Percentiles rank a stretch among this genome's conserved stretches.
Evolutionary conservation across 257 asterid species (phyloP).

Genomic region (Solanum raphanifolium): DNA sequence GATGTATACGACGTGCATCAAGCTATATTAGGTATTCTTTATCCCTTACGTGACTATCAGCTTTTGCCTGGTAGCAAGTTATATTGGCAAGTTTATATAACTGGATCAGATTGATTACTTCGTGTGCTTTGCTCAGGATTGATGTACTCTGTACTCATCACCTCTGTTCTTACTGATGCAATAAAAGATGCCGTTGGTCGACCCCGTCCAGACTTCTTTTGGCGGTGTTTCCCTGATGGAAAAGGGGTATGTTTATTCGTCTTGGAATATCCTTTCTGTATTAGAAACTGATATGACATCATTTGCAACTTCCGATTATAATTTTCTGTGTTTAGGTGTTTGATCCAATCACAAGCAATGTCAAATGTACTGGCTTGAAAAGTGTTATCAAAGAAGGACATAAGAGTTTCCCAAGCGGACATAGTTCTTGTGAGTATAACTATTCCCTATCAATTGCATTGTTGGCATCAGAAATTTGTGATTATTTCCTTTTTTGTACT

Average conservation of each 20-base stretch:
- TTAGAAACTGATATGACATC: background rate
- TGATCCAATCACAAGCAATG: constrained; percentile 68
- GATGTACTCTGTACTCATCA: constrained; percentile 66
- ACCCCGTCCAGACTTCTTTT: constrained; percentile 95
- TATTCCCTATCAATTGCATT: background rate
- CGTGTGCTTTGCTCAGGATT: constrained; percentile 44
- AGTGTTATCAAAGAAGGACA: constrained; percentile 82
- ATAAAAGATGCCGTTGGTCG: constrained; percentile 98
- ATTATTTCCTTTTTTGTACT: background rate
- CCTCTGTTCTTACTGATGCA: constrained; percentile 82
- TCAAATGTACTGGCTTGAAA: constrained; percentile 67
- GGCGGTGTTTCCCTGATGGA: constrained; percentile 99
- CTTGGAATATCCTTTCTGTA: background rate
- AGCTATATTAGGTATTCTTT: constrained; percentile 63
- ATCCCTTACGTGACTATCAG: background rate
- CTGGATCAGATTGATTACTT: background rate
- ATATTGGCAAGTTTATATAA: background rate
- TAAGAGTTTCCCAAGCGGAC: constrained; percentile 95
- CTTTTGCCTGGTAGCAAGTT: background rate
- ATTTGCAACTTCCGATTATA: constrained; percentile 8
- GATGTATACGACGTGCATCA: constrained; percentile 85
- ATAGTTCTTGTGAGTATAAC: constrained; percentile 72
- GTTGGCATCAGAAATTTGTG: background rate
- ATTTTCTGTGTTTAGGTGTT: constrained; percentile 36
- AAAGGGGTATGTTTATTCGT: constrained; percentile 44